Base-by-base conservation (phyloP, 2,329 filamentous ascomycete genomes). In the Akanthomyces uredinophilus region DNA sequence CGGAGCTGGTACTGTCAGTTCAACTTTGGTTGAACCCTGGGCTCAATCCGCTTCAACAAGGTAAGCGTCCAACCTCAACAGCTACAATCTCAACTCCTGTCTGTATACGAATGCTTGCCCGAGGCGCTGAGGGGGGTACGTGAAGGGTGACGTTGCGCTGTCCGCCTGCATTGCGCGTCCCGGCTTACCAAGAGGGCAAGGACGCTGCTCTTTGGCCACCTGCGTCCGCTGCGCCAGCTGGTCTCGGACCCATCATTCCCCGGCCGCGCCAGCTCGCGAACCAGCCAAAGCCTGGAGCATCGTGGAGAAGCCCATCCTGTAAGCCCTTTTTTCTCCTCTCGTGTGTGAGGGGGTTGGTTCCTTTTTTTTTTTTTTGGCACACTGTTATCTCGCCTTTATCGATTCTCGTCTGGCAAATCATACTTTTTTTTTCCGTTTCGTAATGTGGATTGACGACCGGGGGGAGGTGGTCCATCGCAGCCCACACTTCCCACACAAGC, bases 101-200 rank as follows among this genome's bases (percentile, higher is more conserved):
- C 22, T 16, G 44, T 10, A 43, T 24, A 24, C 37, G 52, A 55
- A 55, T 50, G 32, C 49, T 20, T 20, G 49, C n/a, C 16, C 29
- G 16, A 27, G 35, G 32, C 20, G 20, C 32, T 54, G 32, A 35
- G 47, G 27, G 32, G 51, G 32, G 37, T 58, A 50, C 55, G 55
- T 58, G 46, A 51, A 37, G 60, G 60, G 60, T 62, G 60, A 62
- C 60, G 60, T 62, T 62, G 51, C 53, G 60, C 52, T 32, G 51
- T 43, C 37, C 43, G 52, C 60, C 53, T 32, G 60, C 54, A 62
- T 62, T 62, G 54, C 60, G 60, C 54, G 60, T 58, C 60, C 50
- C 39, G 32, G 41, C 51, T 55, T 24, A 54, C 60, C 32, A 41
- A 46, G 29, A 58, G 46, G 43, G 18, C n/a, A 60, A 54, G 54